Conservation (phyloP, 169 alveolate species). For the Cryptosporidium baileyi region DNA sequence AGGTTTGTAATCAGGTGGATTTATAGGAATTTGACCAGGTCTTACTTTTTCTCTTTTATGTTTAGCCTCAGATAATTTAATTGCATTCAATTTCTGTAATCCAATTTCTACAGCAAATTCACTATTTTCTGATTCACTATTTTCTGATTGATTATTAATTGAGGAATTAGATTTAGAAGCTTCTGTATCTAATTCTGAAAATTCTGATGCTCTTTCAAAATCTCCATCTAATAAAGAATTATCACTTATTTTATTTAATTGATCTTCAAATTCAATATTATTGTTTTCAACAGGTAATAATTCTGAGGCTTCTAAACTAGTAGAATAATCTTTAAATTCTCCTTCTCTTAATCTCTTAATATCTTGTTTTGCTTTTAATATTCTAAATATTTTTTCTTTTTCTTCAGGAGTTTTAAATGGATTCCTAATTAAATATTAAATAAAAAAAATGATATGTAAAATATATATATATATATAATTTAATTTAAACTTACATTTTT, state of each 20-base stretch:
- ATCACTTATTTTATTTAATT: background rate
- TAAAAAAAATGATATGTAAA: background rate
- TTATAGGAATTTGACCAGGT: background rate
- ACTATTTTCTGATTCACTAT: constrained; percentile 1
- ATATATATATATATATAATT: background rate
- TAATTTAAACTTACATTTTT: constrained; percentile 31
- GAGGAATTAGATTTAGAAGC: background rate
- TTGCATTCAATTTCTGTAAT: background rate
- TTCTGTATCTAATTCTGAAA: background rate
- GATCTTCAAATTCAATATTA: background rate
- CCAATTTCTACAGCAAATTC: constrained; percentile 8
- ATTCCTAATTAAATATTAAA: background rate
- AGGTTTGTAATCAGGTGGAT: background rate
- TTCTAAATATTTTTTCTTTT: constrained; percentile 16
- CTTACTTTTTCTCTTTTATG: background rate
- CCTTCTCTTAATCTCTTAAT: background rate
- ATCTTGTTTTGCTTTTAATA: constrained; percentile 23
- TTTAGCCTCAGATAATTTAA: background rate
- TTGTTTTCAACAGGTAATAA: background rate
- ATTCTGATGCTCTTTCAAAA: constrained; percentile 37
- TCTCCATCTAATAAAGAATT: constrained; percentile 19
- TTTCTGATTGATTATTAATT: background rate
- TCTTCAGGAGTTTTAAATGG: constrained; percentile 54
- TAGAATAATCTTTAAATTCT: background rate
- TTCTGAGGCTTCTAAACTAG: background rate